These are phyloP conservation scores for Ajuga reptans DNA, from an alignment of 305 asterid species.

Conservation along the genomic window DNA sequence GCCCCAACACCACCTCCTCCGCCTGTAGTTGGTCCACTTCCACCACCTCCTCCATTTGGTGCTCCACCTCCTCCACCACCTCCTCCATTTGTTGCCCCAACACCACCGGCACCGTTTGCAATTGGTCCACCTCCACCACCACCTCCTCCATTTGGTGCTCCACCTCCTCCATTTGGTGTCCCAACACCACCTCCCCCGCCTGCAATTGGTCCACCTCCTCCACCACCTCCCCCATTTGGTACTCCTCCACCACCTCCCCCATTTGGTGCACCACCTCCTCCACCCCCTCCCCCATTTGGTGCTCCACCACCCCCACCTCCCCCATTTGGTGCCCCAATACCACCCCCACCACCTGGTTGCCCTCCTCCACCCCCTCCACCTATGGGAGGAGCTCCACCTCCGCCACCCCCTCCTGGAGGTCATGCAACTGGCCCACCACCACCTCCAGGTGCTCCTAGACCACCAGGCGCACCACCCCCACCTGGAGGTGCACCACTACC, in stretches of 20 bases:
- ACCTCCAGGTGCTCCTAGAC: conserved; percentile 53
- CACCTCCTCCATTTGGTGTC: background rate
- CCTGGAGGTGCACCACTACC: conserved; percentile 49
- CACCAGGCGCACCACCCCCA: conserved; percentile 40
- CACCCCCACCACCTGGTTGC: conserved; percentile 31
- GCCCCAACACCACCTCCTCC: background rate
- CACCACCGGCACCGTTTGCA: background rate
- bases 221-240: conserved; percentile 1
- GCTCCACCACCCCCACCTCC: conserved; percentile 27
- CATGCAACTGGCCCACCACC: conserved; percentile 38
- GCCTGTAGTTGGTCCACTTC: background rate
- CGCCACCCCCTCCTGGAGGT: conserved; percentile 53
- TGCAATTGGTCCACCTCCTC: background rate
- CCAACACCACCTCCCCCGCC: conserved; percentile 1
- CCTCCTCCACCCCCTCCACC: conserved; percentile 44
- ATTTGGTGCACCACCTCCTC: background rate
- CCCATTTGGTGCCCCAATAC: conserved; percentile 38
- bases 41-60: background rate
- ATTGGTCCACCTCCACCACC: background rate
- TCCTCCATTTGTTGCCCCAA: background rate
- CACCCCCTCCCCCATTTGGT: conserved; percentile 14
- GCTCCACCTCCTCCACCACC: background rate
- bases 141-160: background rate
- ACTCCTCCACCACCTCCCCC: conserved; percentile 15
- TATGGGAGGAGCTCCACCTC: conserved; percentile 43